phyloP scores from a whole-genome alignment of 164 flowering plant species.

The Vitis cinerea region DNA sequence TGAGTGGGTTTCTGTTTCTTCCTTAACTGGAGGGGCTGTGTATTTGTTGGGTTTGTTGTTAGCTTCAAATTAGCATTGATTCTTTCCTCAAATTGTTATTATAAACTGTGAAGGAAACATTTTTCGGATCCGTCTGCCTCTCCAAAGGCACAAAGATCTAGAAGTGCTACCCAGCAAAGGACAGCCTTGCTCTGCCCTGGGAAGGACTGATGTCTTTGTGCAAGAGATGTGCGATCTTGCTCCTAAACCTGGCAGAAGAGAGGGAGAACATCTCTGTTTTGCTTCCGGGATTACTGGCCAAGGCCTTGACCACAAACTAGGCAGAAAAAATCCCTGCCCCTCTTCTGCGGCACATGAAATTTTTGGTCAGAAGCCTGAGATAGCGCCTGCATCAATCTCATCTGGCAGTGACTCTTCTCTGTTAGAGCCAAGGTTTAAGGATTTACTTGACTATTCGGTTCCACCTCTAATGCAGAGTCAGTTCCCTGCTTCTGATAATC shows the following conservation, averaged over 20 bases:
- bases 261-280: constrained; percentile 6
- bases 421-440: not conserved
- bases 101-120: constrained; percentile 25
- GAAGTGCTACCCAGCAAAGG: constrained; percentile 18
- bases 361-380: not conserved
- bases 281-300: constrained; percentile 4
- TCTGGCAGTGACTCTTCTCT: constrained; percentile 3
- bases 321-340: not conserved
- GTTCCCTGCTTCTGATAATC: constrained; percentile 1
- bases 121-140: constrained; percentile 26
- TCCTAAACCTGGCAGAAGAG: constrained; percentile 7
- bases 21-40: constrained; percentile 18
- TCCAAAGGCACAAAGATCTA: constrained; percentile 26
- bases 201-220: constrained; percentile 7
- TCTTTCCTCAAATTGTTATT: constrained; percentile 14
- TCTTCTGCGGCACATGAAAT: constrained; percentile 1
- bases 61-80: constrained; percentile 17
- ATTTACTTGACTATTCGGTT: constrained; percentile 18
- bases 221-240: constrained; percentile 12
- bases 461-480: constrained; percentile 8
- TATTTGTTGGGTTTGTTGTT: constrained; percentile 23
- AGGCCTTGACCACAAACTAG: not conserved
- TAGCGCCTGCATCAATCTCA: not conserved
- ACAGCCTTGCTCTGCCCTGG: constrained; percentile 16
- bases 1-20: constrained; percentile 16